Evolutionary conservation across 805 yeast genomes (phyloP).

Genomic region (Lachancea nothofagi): DNA sequence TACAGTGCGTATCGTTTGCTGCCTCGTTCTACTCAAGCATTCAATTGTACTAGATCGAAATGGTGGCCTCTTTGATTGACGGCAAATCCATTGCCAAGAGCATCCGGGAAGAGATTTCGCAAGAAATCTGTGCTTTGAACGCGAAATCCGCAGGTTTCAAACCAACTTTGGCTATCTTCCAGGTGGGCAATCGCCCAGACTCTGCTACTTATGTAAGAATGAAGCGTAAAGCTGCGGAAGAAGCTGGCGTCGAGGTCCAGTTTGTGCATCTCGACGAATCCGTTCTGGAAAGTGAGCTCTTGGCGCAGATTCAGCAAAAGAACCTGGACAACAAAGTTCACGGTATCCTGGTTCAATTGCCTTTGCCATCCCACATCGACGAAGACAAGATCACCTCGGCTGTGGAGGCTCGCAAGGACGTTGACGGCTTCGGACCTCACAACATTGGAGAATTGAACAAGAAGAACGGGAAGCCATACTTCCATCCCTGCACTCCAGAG

Average conservation of each 20-base stretch:
- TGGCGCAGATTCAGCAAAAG: constrained; percentile 53
- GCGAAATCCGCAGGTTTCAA: constrained; percentile 44
- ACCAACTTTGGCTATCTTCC: constrained; percentile 78
- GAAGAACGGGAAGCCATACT: constrained; percentile 75
- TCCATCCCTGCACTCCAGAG: constrained; percentile 92
- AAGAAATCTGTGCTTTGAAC: constrained; percentile 45
- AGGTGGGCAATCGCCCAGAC: constrained; percentile 87
- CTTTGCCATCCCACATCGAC: constrained; percentile 73
- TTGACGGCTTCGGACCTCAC: constrained; percentile 87
- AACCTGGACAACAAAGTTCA: constrained; percentile 74
- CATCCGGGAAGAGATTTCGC: constrained; percentile 47
- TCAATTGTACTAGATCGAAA: neutral
- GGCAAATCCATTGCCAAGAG: constrained; percentile 54
- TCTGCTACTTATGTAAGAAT: constrained; percentile 86
- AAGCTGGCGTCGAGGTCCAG: constrained; percentile 68
- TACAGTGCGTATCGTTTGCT: neutral
- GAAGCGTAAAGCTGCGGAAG: constrained; percentile 85
- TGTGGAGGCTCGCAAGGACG: constrained; percentile 81
- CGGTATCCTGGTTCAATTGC: constrained; percentile 87
- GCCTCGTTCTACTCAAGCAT: neutral
- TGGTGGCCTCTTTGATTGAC: constrained; percentile 39
- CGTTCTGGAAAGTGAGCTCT: constrained; percentile 53
- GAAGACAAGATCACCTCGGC: constrained; percentile 77
- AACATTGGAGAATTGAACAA: constrained; percentile 89
- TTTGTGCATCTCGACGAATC: constrained; percentile 59